Evolutionary conservation across 2,329 filamentous ascomycete genomes (phyloP).

Genomic region (Rosellinia necatrix): DNA sequence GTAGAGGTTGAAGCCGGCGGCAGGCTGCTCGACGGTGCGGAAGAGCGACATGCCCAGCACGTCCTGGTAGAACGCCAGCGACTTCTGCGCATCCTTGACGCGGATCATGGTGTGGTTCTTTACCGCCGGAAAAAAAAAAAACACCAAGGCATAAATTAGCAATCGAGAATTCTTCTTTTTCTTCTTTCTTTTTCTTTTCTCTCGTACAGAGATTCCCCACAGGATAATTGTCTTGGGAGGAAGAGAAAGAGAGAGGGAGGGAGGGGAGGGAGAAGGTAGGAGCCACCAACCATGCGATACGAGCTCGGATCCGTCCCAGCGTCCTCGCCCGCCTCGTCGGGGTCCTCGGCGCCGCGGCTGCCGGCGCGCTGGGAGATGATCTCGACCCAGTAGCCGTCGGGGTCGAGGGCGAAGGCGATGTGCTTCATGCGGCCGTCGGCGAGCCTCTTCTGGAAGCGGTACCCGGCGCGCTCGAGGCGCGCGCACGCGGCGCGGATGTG

Average conservation of each 20-base stretch:
- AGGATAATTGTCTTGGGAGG: too few relatives aligned
- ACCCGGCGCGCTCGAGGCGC: conserved; percentile 86
- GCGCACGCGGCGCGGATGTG: conserved; percentile 88
- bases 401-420: conserved; percentile 90
- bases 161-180: not conserved
- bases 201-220: too few relatives aligned
- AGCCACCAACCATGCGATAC: conserved; percentile 68
- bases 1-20: conserved; percentile 84
- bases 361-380: conserved; percentile 71
- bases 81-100: conserved; percentile 79
- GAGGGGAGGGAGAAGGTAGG: not conserved
- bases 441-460: conserved; percentile 94
- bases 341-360: conserved; percentile 56
- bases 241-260: too few relatives aligned
- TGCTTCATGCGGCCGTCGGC: conserved; percentile 83
- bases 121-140: not conserved
- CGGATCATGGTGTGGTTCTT: conserved; percentile 94
- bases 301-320: conserved; percentile 73
- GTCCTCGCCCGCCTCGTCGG: conserved; percentile 70
- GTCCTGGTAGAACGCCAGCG: conserved; percentile 81
- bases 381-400: conserved; percentile 87
- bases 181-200: too few relatives aligned
- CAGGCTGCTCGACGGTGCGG: conserved; percentile 71
- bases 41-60: conserved; percentile 86
- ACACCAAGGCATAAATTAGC: conserved; percentile 10